Conservation (phyloP, 2,329 filamentous ascomycete species). For the Fusarium gaditjirri region DNA sequence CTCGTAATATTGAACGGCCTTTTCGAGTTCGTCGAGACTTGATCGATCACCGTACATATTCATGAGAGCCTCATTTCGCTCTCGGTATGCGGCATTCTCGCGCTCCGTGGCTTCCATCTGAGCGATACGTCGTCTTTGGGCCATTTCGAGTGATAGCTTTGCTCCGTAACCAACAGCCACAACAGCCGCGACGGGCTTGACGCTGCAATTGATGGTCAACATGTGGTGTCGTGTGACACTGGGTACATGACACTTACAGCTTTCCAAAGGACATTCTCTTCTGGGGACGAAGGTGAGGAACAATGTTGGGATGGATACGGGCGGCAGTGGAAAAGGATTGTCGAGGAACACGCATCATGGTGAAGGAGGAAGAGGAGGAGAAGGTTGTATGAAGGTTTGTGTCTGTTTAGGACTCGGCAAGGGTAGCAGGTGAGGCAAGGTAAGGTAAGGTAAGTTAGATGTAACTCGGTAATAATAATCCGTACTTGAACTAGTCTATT, state of each 20-base stretch:
- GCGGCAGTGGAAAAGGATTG: constrained; percentile 45
- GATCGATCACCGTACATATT: constrained; percentile 62
- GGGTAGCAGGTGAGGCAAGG: constrained; percentile 5
- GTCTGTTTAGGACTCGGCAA: constrained; percentile 27
- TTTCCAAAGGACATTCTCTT: constrained; percentile 40
- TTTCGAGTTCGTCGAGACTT: constrained; percentile 60
- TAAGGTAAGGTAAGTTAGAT: not conserved
- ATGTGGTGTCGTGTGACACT: constrained; percentile 1
- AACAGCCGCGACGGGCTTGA: constrained; percentile 48
- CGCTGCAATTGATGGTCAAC: constrained; percentile 40
- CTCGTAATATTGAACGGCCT: constrained; percentile 60
- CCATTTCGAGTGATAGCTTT: constrained; percentile 48
- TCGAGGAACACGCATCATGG: constrained; percentile 42
- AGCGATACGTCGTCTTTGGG: constrained; percentile 43
- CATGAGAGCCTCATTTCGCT: constrained; percentile 56
- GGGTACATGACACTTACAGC: constrained; percentile 30
- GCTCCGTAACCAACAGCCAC: constrained; percentile 50
- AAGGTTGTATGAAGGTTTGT: constrained; percentile 5
- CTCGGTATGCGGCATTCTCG: constrained; percentile 49
- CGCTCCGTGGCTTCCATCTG: constrained; percentile 48
- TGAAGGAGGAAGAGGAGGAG: constrained; percentile 23
- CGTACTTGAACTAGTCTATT: constrained; percentile 31
- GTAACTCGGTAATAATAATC: constrained; percentile 32
- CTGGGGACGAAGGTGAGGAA: constrained; percentile 43
- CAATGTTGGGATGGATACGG: constrained; percentile 44